Evolutionary conservation across 108 stramenopile genomes (phyloP).

Genomic region (Schizochytrium sp.): DNA sequence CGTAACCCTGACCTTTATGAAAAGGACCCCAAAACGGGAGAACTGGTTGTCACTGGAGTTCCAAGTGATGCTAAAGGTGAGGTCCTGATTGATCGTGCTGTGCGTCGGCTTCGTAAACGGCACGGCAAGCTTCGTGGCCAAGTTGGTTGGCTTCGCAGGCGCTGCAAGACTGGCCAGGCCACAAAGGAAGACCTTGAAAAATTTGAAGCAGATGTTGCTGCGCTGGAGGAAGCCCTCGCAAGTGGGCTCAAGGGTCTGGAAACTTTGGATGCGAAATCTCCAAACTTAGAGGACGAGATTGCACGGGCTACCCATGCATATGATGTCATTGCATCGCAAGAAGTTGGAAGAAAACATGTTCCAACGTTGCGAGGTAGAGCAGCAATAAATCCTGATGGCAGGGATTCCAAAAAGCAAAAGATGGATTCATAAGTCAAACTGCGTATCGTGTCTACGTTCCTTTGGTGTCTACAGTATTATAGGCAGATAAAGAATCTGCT

Average conservation of each 20-base stretch:
- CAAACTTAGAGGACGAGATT: not conserved
- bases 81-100: not conserved
- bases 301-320: not conserved
- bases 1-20: conserved; percentile 2
- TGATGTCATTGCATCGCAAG: not conserved
- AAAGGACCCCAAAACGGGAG: not conserved
- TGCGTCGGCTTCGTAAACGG: not conserved
- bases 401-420: too few species aligned
- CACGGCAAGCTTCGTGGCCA: not conserved
- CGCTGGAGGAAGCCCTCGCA: not conserved
- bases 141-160: not conserved
- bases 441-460: too few species aligned
- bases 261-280: not conserved
- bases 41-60: not conserved
- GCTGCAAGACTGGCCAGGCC: not conserved
- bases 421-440: too few species aligned
- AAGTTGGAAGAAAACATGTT: not conserved
- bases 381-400: too few species aligned
- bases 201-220: not conserved
- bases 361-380: too few species aligned
- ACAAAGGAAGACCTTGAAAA: not conserved
- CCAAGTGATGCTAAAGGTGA: not conserved
- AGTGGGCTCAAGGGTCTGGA: not conserved
- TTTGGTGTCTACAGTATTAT: too few species aligned
- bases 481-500: too few species aligned